Evolutionary conservation across 495 filamentous ascomycete genomes (phyloP).

Genomic region (Lasiosphaeria miniovina): DNA sequence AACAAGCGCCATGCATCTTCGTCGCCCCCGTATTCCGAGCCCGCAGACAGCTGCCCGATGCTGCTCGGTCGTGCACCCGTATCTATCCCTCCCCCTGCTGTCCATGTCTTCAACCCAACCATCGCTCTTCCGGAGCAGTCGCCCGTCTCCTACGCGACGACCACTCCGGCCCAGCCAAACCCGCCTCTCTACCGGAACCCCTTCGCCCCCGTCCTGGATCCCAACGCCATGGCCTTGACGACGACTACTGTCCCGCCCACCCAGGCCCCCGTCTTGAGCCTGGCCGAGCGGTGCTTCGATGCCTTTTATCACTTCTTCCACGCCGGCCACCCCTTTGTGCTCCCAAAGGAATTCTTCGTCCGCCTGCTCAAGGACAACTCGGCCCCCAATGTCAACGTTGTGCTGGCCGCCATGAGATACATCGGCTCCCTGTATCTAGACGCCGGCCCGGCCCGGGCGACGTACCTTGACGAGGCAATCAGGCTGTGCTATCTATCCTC

Average conservation of each 20-base stretch:
- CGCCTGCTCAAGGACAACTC: conserved; percentile 41
- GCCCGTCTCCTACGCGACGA: conserved; percentile 31
- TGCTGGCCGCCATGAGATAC: conserved; percentile 65
- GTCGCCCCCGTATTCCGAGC: conserved; percentile 36
- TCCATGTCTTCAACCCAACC: conserved; percentile 36
- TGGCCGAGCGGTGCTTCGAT: conserved; percentile 51
- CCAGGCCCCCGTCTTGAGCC: conserved; percentile 32
- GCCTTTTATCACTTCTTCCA: conserved; percentile 65
- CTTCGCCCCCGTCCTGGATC: conserved; percentile 30
- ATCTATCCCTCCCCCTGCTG: conserved; percentile 25
- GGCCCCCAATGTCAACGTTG: conserved; percentile 33
- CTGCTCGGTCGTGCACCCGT: conserved; percentile 37
- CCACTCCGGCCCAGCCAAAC: conserved; percentile 28
- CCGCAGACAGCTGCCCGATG: conserved; percentile 45
- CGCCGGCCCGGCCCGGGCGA: conserved; percentile 48
- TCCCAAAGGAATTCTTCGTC: conserved; percentile 48
- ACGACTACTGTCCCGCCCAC: conserved; percentile 12
- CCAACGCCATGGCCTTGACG: conserved; percentile 30
- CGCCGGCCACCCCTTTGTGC: conserved; percentile 63
- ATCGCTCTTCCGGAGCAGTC: conserved; percentile 40
- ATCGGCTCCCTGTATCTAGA: conserved; percentile 61
- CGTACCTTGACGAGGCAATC: conserved; percentile 58
- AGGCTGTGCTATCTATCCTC: conserved; percentile 47
- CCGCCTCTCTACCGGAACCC: conserved; percentile 38
- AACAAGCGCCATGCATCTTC: conserved; percentile 51